phyloP scores from a whole-genome alignment of 805 yeast species.

The Wickerhamiella siamensis region DNA sequence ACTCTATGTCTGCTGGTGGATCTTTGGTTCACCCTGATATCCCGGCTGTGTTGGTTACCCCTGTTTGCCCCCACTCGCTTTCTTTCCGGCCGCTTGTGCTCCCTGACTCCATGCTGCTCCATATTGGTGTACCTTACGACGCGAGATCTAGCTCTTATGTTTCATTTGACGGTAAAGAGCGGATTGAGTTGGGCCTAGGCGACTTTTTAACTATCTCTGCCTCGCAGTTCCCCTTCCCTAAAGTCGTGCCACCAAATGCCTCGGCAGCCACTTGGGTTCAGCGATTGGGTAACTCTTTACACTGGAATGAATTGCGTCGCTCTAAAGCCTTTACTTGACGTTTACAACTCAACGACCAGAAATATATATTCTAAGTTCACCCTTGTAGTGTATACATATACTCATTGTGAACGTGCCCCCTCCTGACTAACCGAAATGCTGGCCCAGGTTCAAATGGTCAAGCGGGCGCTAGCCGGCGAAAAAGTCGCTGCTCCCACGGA shows the following conservation, averaged over 20 bases:
- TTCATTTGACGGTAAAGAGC: conserved; percentile 82
- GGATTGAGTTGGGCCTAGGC: conserved; percentile 70
- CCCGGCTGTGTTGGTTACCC: conserved; percentile 82
- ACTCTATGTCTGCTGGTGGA: conserved; percentile 80
- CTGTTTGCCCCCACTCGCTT: conserved; percentile 90
- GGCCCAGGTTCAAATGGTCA: not conserved
- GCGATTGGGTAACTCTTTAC: conserved; percentile 59
- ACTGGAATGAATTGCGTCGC: conserved; percentile 86
- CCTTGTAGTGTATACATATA: too few species aligned
- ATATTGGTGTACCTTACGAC: conserved; percentile 65
- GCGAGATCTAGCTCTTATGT: conserved; percentile 94
- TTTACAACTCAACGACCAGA: too few species aligned
- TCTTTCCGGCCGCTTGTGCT: conserved; percentile 83
- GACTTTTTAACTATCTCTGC: conserved; percentile 78
- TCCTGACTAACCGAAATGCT: not conserved
- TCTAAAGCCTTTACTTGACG: conserved; percentile 43
- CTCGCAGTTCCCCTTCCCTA: conserved; percentile 86
- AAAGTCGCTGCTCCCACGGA: not conserved
- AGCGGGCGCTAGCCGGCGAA: conserved; percentile 1
- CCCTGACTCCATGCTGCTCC: conserved; percentile 83
- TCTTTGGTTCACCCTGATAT: conserved; percentile 89
- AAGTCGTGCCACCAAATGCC: conserved; percentile 46
- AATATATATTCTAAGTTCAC: too few species aligned
- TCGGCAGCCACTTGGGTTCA: conserved; percentile 59
- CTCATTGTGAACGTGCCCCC: too few species aligned